A percentile compares a stretch with the other conserved stretches of the same genome.
These are phyloP conservation scores for Cystobasidium tubakii DNA, from an alignment of 768 basidiomycete species.

Conservation along the genomic window DNA sequence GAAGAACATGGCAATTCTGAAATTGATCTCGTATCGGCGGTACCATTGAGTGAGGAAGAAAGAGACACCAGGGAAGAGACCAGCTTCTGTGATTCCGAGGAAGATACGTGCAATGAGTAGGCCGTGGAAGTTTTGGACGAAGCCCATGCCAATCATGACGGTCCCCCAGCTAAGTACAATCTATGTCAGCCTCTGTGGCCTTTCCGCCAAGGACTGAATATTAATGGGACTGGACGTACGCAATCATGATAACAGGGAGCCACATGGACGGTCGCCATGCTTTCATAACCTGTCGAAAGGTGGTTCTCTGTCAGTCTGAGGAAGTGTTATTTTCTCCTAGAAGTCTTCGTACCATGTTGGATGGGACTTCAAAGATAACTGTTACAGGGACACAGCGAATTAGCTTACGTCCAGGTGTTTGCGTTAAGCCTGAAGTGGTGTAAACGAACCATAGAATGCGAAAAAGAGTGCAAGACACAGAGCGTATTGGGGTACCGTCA, in stretches of 20 bases:
- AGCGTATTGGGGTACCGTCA: slow-evolving; percentile 49
- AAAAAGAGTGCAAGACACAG: slow-evolving; percentile 50
- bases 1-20: slow-evolving; percentile 67
- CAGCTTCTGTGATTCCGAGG: slow-evolving; percentile 49
- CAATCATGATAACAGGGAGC: slow-evolving; percentile 66
- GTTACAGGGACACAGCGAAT: slow-evolving; percentile 42
- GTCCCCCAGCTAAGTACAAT: slow-evolving; percentile 56
- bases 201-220: too few relatives aligned
- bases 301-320: not conserved
- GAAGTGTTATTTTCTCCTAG: not conserved
- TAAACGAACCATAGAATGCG: slow-evolving; percentile 47
- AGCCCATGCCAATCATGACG: slow-evolving; percentile 53
- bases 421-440: slow-evolving; percentile 42
- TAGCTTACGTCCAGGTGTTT: too few relatives aligned
- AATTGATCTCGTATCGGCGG: slow-evolving; percentile 70
- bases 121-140: slow-evolving; percentile 50
- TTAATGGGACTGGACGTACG: slow-evolving; percentile 55
- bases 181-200: slow-evolving; percentile 22
- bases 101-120: slow-evolving; percentile 55
- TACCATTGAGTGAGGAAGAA: slow-evolving; percentile 59
- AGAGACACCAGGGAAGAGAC: slow-evolving; percentile 59
- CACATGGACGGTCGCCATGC: slow-evolving; percentile 62
- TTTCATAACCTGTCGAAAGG: slow-evolving; percentile 23
- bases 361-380: slow-evolving; percentile 56
- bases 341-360: slow-evolving; percentile 53